Conservation (phyloP, 306 rosid species). For the Prosopis cineraria region DNA sequence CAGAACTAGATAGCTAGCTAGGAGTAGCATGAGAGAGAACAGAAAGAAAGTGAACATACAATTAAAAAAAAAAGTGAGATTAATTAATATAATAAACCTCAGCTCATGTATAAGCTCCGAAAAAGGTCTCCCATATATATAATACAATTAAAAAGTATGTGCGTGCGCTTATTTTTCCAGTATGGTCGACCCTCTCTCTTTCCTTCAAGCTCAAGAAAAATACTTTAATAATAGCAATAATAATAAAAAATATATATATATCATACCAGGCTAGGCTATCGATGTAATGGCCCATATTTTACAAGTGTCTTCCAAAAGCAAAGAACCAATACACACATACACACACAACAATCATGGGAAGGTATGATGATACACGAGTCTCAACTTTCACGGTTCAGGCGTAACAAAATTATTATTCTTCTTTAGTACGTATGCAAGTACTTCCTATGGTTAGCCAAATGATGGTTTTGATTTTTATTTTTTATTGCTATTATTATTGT, state of each 20-base stretch:
- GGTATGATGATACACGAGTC: slow-evolving; percentile 59
- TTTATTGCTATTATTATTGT: no score
- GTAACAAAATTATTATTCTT: slow-evolving; percentile 32
- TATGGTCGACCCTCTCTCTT: slow-evolving; percentile 32
- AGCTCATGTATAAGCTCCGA: no score
- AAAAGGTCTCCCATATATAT: background rate
- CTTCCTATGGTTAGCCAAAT: slow-evolving; percentile 32
- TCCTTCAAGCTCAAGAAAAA: slow-evolving; percentile 68
- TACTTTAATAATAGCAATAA: slow-evolving; percentile 27
- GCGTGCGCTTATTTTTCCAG: slow-evolving; percentile 41
- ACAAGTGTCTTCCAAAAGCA: slow-evolving; percentile 39
- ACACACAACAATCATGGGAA: slow-evolving; percentile 42
- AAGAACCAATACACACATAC: background rate
- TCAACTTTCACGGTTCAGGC: slow-evolving; percentile 49
- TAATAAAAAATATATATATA: slow-evolving; percentile 29
- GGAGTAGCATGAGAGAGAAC: slow-evolving; percentile 25
- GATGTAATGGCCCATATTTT: slow-evolving; percentile 37
- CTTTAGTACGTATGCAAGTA: slow-evolving; percentile 45
- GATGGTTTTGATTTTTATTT: background rate
- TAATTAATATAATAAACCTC: slow-evolving; percentile 15
- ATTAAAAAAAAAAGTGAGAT: slow-evolving; percentile 38
- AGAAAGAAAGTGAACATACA: slow-evolving; percentile 14
- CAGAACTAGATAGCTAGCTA: slow-evolving; percentile 27
- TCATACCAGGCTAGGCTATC: slow-evolving; percentile 32
- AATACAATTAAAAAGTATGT: slow-evolving; percentile 19